phyloP scores from a whole-genome alignment of 2,329 filamentous ascomycete genomes.

The Phyllosticta paracitricarpa region DNA sequence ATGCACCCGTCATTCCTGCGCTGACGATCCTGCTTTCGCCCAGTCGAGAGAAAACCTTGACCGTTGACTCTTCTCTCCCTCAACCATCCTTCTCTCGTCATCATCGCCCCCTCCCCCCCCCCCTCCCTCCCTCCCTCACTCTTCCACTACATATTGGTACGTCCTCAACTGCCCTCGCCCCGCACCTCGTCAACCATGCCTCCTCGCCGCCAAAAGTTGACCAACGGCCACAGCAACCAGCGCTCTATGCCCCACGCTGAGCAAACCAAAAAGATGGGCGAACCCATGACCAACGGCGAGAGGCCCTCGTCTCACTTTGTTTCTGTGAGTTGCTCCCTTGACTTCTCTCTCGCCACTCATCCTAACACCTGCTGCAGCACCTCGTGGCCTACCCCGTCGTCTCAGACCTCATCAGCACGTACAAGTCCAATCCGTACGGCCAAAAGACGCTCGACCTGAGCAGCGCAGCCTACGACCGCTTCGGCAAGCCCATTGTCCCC shows the following conservation, averaged over 20 bases:
- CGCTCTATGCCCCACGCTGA: constrained; percentile 10
- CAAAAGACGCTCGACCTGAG: constrained; percentile 71
- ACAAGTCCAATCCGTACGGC: constrained; percentile 74
- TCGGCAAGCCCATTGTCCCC: constrained; percentile 69
- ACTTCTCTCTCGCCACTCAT: constrained; percentile 7
- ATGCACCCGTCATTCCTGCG: constrained; percentile 1
- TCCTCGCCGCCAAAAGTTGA: background rate
- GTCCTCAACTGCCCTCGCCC: background rate
- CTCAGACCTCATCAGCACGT: constrained; percentile 63
- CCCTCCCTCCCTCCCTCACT: background rate
- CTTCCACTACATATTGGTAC: background rate
- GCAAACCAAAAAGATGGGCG: constrained; percentile 24
- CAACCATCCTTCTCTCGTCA: background rate
- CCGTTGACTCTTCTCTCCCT: background rate
- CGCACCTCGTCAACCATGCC: background rate
- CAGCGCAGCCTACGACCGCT: constrained; percentile 62
- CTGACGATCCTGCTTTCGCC: constrained; percentile 4
- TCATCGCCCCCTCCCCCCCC: background rate
- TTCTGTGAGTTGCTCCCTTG: constrained; percentile 23
- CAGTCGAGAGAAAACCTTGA: background rate
- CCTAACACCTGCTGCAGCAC: constrained; percentile 46
- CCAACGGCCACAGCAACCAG: background rate
- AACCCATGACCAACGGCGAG: constrained; percentile 31
- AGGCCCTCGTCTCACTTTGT: constrained; percentile 29
- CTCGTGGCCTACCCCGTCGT: constrained; percentile 76